These are phyloP conservation scores for Candida sp. DNA, from an alignment of 1,139 yeast genomes.

Conservation along the genomic window DNA sequence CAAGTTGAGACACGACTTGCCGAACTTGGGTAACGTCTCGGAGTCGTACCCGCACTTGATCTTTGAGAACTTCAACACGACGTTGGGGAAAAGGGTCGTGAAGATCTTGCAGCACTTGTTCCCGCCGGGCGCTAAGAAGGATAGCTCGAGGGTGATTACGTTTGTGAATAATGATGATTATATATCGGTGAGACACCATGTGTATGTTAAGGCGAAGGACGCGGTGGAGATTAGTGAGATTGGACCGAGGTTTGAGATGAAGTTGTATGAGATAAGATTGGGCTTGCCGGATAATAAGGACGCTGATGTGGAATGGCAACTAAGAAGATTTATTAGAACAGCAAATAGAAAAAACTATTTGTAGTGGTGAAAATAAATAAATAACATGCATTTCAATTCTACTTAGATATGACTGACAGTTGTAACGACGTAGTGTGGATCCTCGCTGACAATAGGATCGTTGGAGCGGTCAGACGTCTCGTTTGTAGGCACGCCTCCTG, in stretches of 20 bases:
- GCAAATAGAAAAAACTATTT: conserved; percentile 94
- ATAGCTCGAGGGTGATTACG: conserved; percentile 81
- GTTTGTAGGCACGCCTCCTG: background rate
- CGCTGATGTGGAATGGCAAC: conserved; percentile 98
- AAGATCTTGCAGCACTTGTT: conserved; percentile 85
- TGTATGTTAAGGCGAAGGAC: conserved; percentile 87
- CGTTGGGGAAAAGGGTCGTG: conserved; percentile 83
- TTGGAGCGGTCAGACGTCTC: conserved; percentile 4
- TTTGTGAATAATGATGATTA: conserved; percentile 92
- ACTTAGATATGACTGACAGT: conserved; percentile 12
- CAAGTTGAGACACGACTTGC: conserved; percentile 89
- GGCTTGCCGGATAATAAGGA: conserved; percentile 96
- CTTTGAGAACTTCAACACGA: conserved; percentile 88
- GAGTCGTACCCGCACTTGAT: conserved; percentile 95
- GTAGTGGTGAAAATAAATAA: conserved; percentile 12
- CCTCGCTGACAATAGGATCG: background rate
- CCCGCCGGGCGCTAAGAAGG: conserved; percentile 97
- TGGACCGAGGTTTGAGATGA: conserved; percentile 99
- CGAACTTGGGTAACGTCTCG: conserved; percentile 84
- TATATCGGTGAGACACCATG: conserved; percentile 94
- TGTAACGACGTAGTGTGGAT: conserved; percentile 14
- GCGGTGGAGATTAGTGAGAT: conserved; percentile 93
- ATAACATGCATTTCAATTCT: background rate
- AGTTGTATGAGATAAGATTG: conserved; percentile 81
- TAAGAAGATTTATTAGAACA: conserved; percentile 90